phyloP scores from a whole-genome alignment of 2,329 filamentous ascomycete species.

The Cordyceps javanica region DNA sequence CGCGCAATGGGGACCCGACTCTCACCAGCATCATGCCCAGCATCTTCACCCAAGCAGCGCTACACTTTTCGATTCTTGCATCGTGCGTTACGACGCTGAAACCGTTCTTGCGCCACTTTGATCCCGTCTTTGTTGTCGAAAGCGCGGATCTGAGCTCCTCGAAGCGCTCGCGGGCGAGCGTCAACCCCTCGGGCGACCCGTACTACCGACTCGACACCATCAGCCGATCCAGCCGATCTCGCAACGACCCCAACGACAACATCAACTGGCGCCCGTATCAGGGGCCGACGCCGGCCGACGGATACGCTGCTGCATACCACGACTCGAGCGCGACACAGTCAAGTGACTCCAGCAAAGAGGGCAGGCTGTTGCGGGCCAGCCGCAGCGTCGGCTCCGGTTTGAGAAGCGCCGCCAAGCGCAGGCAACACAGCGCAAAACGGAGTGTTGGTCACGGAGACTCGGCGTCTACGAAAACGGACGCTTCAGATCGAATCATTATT shows the following conservation, averaged over 20 bases:
- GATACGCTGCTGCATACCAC: background rate
- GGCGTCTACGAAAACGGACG: background rate
- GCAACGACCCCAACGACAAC: background rate
- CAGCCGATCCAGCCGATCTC: background rate
- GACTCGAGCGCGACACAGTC: background rate
- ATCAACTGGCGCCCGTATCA: slow-evolving; percentile 9
- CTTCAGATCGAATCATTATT: slow-evolving; percentile 8
- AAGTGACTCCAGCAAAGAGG: background rate
- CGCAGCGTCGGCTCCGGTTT: background rate
- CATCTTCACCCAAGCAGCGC: slow-evolving; percentile 1
- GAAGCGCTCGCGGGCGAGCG: background rate
- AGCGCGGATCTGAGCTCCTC: slow-evolving; percentile 10
- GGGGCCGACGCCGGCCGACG: background rate
- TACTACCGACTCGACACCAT: slow-evolving; percentile 12
- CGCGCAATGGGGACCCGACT: background rate
- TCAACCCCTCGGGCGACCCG: slow-evolving; percentile 2
- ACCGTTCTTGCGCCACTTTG: slow-evolving; percentile 15
- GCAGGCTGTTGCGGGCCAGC: background rate
- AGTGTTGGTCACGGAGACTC: background rate
- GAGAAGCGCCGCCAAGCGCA: background rate
- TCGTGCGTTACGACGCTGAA: slow-evolving; percentile 11
- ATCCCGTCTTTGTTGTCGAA: slow-evolving; percentile 11
- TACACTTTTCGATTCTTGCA: slow-evolving; percentile 12
- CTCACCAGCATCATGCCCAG: slow-evolving; percentile 2
- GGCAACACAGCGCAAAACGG: background rate